Conservation (phyloP, 108 stramenopile genomes). For the Aureococcus anophagefferens region DNA sequence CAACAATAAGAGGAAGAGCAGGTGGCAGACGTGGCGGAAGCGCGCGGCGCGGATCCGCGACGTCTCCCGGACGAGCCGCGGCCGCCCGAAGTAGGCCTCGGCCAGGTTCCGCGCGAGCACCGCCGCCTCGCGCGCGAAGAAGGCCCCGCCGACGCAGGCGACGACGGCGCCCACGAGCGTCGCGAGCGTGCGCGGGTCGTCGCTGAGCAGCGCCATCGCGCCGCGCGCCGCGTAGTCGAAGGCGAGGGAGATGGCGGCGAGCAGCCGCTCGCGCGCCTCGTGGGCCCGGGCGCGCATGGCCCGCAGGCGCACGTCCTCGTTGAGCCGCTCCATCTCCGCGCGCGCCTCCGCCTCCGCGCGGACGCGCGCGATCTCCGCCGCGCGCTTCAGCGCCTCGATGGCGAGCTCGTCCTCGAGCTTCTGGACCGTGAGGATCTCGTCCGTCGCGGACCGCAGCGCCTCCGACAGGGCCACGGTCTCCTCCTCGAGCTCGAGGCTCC, state of each 20-base stretch:
- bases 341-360: constrained; percentile 53
- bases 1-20: too few species aligned
- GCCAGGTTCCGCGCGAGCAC: constrained; percentile 38
- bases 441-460: too few species aligned
- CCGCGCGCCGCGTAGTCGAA: constrained; percentile 16
- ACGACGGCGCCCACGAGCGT: too few species aligned
- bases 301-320: constrained; percentile 58
- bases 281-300: constrained; percentile 50
- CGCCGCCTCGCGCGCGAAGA: constrained; percentile 35
- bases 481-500: too few species aligned
- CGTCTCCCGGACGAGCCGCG: constrained; percentile 62
- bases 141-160: too few species aligned
- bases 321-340: constrained; percentile 53
- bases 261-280: constrained; percentile 46
- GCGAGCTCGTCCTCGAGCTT: too few species aligned
- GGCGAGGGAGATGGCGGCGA: constrained; percentile 47
- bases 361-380: too few species aligned
- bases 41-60: constrained; percentile 55
- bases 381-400: too few species aligned
- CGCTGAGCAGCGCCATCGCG: constrained; percentile 11
- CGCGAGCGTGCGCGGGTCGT: constrained; percentile 5
- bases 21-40: constrained; percentile 2
- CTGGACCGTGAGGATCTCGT: too few species aligned
- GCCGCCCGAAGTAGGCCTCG: constrained; percentile 56
- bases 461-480: too few species aligned